Evolutionary conservation across 1,284 basidiomycete species (phyloP).

Genomic region (Meira miltonrushii): DNA sequence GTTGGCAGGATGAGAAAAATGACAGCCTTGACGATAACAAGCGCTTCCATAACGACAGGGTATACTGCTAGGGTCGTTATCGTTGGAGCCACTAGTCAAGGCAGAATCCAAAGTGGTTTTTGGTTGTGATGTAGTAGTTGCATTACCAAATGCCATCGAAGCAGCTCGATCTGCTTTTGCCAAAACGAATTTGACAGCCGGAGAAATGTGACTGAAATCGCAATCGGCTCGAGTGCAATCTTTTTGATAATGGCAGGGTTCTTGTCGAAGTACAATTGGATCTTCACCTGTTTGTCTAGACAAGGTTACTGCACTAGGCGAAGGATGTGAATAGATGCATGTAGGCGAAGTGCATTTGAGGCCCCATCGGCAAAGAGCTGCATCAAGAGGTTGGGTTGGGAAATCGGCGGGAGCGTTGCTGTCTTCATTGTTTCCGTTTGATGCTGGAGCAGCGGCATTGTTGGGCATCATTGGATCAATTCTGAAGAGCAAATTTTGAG

Average conservation of each 20-base stretch:
- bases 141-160: conserved; percentile 11
- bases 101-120: conserved; percentile 13
- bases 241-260: conserved; percentile 34
- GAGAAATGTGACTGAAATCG: conserved; percentile 41
- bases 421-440: conserved; percentile 5
- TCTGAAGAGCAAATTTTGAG: conserved; percentile 25
- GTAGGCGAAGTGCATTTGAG: conserved; percentile 44
- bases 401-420: conserved; percentile 17
- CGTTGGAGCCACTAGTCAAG: conserved; percentile 8
- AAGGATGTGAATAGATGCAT: conserved; percentile 45
- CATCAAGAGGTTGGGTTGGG: conserved; percentile 29
- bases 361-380: conserved; percentile 39
- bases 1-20: conserved; percentile 13
- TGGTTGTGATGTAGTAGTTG: conserved; percentile 7
- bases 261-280: conserved; percentile 40
- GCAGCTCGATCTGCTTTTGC: conserved; percentile 8
- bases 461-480: conserved; percentile 45
- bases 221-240: conserved; percentile 42
- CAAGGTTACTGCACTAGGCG: conserved; percentile 21
- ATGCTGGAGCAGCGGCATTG: conserved; percentile 18
- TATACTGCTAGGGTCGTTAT: conserved; percentile 3
- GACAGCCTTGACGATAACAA: conserved; percentile 14
- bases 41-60: conserved; percentile 12
- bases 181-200: conserved; percentile 28
- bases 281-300: conserved; percentile 27